Percentiles rank a stretch among this genome's conserved stretches.
Conservation (phyloP, 2,329 filamentous ascomycete species). For the Orbilia oligospora region DNA sequence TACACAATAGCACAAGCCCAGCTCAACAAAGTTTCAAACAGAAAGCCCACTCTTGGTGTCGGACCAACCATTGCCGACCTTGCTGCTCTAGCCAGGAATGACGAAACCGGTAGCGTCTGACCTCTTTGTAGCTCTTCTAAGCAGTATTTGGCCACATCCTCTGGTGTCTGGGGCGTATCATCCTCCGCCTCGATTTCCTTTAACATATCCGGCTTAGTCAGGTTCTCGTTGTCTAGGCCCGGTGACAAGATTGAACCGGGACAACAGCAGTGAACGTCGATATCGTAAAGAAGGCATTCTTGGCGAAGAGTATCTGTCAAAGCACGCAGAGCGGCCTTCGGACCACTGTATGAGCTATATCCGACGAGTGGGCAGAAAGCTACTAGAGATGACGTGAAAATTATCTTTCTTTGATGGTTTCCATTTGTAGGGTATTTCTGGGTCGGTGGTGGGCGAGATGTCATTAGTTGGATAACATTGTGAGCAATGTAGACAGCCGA, state of each 20-base stretch:
- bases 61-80: slow-evolving; percentile 74
- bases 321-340: slow-evolving; percentile 86
- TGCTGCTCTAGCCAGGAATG: slow-evolving; percentile 80
- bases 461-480: slow-evolving; percentile 65
- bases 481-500: slow-evolving; percentile 68
- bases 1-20: slow-evolving; percentile 73
- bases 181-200: slow-evolving; percentile 85
- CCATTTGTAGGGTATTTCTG: slow-evolving; percentile 62
- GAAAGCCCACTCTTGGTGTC: slow-evolving; percentile 70
- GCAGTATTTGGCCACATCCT: slow-evolving; percentile 77
- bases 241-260: slow-evolving; percentile 86
- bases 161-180: slow-evolving; percentile 71
- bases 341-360: slow-evolving; percentile 85
- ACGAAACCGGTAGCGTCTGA: slow-evolving; percentile 83
- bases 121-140: slow-evolving; percentile 84
- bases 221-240: slow-evolving; percentile 81
- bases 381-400: slow-evolving; percentile 85
- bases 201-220: slow-evolving; percentile 84
- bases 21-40: slow-evolving; percentile 74
- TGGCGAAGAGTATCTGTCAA: slow-evolving; percentile 86
- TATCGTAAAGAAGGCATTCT: slow-evolving; percentile 89
- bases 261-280: slow-evolving; percentile 75
- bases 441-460: slow-evolving; percentile 68
- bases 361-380: slow-evolving; percentile 84
- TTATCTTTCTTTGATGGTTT: slow-evolving; percentile 76